phyloP scores from a whole-genome alignment of 106 monocot species.

The Xerophyta viscosa region DNA sequence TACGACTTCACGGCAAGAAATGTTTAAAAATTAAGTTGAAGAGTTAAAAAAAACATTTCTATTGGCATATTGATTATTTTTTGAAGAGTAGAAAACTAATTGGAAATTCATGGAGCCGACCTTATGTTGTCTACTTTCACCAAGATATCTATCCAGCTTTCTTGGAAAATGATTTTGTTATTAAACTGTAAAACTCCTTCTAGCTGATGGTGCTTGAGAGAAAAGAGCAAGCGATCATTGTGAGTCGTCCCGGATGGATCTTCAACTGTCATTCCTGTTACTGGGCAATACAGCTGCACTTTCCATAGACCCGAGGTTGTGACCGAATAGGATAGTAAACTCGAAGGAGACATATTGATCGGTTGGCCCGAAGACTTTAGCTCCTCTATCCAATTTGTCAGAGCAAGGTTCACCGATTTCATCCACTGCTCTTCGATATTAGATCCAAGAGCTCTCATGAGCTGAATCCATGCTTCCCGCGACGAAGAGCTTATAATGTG shows the following conservation, averaged over 20 bases:
- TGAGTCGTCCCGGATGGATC: slow-evolving; percentile 16
- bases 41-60: too few species aligned
- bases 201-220: slow-evolving; percentile 61
- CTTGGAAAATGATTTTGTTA: slow-evolving; percentile 27
- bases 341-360: slow-evolving; percentile 25
- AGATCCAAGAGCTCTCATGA: slow-evolving; percentile 39
- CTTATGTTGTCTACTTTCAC: slow-evolving; percentile 69
- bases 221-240: slow-evolving; percentile 67
- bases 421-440: slow-evolving; percentile 79
- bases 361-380: slow-evolving; percentile 19
- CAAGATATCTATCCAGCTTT: slow-evolving; percentile 50
- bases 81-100: too few species aligned
- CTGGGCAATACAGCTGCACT: slow-evolving; percentile 68
- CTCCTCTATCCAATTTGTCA: slow-evolving; percentile 59
- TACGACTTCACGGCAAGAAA: too few species aligned
- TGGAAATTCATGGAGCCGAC: slow-evolving; percentile 22
- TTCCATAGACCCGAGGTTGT: slow-evolving; percentile 63
- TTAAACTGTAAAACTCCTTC: slow-evolving; percentile 73
- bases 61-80: too few species aligned
- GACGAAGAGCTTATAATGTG: slow-evolving; percentile 25
- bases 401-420: slow-evolving; percentile 53
- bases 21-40: too few species aligned
- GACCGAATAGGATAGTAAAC: slow-evolving; percentile 53
- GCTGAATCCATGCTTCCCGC: slow-evolving; percentile 28
- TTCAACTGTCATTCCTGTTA: slow-evolving; percentile 44